phyloP scores from a whole-genome alignment of 768 basidiomycete genomes.

The Gloeopeniophorella convolvens region DNA sequence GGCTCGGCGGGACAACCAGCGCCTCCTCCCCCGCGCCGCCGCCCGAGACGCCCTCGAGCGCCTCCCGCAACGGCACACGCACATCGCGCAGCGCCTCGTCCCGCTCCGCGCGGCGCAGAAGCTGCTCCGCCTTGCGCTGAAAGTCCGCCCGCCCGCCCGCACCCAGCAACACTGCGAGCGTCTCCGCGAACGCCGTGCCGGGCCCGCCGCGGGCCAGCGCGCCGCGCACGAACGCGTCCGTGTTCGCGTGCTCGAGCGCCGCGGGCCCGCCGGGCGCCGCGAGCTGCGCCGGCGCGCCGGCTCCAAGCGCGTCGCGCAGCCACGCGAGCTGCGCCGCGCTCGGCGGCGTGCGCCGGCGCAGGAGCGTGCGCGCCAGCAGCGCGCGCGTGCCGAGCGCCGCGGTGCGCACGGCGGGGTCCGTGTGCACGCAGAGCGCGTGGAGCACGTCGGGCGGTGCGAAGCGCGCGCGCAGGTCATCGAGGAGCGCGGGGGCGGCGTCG shows the following conservation, averaged over 20 bases:
- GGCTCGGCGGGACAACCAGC: too few species aligned
- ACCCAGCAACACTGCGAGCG: background rate
- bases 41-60: too few species aligned
- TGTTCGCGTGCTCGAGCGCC: background rate
- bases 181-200: background rate
- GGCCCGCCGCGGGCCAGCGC: background rate
- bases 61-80: too few species aligned
- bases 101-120: too few species aligned
- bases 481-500: background rate
- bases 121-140: background rate
- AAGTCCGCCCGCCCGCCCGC: background rate
- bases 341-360: background rate
- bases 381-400: slow-evolving; percentile 5
- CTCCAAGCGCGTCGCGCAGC: background rate
- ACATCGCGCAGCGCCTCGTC: too few species aligned
- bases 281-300: too few species aligned
- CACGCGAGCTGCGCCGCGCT: slow-evolving; percentile 5
- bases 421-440: background rate
- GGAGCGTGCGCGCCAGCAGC: slow-evolving; percentile 3
- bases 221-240: slow-evolving; percentile 1
- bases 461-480: slow-evolving; percentile 3
- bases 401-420: slow-evolving; percentile 2
- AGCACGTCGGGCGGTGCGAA: slow-evolving; percentile 3
- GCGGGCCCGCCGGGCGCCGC: background rate
- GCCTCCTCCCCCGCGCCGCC: too few species aligned